Evolutionary conservation across 2,329 filamentous ascomycete species (phyloP).

Genomic region (Amphichorda felina): DNA sequence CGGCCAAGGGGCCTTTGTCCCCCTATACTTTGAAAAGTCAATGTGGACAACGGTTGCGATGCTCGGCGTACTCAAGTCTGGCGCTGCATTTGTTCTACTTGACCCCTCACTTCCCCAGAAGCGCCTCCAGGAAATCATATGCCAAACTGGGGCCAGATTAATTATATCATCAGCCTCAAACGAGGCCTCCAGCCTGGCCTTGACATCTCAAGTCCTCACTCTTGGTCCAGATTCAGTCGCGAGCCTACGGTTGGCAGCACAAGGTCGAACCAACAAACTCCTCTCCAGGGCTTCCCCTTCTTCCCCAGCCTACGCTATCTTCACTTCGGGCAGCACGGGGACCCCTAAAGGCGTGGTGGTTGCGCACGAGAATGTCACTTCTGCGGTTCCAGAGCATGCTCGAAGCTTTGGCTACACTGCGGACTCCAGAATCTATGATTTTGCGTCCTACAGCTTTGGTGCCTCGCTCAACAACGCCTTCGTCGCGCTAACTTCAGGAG

Average conservation of each 20-base stretch:
- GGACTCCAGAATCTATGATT: constrained; percentile 9
- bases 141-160: too few relatives aligned
- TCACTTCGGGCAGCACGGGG: constrained; percentile 14
- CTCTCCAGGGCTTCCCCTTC: not conserved
- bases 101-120: constrained; percentile 4
- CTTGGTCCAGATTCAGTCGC: constrained; percentile 8
- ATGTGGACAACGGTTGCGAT: constrained; percentile 10
- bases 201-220: constrained; percentile 20
- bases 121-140: not conserved
- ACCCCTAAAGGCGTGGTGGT: constrained; percentile 11
- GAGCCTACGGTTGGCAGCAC: not conserved
- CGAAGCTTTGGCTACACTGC: constrained; percentile 1
- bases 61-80: constrained; percentile 13
- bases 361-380: constrained; percentile 6
- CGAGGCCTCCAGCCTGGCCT: not conserved
- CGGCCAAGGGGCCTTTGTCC: constrained; percentile 5
- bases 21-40: constrained; percentile 12
- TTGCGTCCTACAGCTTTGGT: constrained; percentile 12
- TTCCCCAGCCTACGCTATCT: constrained; percentile 7
- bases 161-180: constrained; percentile 1
- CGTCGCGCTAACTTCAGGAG: constrained; percentile 17
- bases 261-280: not conserved
- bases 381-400: constrained; percentile 3
- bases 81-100: constrained; percentile 12
- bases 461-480: constrained; percentile 6